Evolutionary conservation across 2,329 filamentous ascomycete genomes (phyloP).

Genomic region (Aureobasidium uvarum): DNA sequence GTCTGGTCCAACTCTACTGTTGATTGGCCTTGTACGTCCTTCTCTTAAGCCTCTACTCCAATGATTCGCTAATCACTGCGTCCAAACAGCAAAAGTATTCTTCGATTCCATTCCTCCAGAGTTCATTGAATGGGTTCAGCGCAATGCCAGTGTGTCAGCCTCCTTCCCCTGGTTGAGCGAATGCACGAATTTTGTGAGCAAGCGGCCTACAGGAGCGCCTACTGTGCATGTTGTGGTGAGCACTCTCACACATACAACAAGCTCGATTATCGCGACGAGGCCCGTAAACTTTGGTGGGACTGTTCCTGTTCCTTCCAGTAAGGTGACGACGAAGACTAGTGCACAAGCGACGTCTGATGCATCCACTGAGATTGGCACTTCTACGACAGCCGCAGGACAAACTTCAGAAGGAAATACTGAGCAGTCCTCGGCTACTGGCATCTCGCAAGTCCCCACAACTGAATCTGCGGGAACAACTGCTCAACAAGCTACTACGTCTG

Average conservation of each 20-base stretch:
- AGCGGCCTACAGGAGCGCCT: constrained; percentile 4
- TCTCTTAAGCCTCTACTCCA: neutral
- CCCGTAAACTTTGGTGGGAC: neutral
- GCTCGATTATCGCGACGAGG: neutral
- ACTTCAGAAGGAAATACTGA: neutral
- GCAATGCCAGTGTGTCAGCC: neutral
- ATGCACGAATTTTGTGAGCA: neutral
- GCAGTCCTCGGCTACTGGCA: neutral
- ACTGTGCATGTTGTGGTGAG: constrained; percentile 17
- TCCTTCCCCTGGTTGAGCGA: neutral
- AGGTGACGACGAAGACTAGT: neutral
- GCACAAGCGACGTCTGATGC: neutral
- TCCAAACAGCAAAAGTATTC: neutral
- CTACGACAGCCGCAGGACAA: neutral
- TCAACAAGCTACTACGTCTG: neutral
- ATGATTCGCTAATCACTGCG: neutral
- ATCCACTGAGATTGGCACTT: neutral
- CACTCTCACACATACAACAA: constrained; percentile 4
- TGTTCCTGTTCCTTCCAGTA: neutral
- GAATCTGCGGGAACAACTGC: neutral
- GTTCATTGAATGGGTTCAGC: constrained; percentile 5
- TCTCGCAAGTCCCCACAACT: neutral
- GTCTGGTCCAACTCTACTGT: neutral
- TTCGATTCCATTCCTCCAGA: neutral
- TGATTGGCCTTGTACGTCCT: constrained; percentile 14